Conservation (phyloP, 2,329 filamentous ascomycete species). For the Coniella vitis region DNA sequence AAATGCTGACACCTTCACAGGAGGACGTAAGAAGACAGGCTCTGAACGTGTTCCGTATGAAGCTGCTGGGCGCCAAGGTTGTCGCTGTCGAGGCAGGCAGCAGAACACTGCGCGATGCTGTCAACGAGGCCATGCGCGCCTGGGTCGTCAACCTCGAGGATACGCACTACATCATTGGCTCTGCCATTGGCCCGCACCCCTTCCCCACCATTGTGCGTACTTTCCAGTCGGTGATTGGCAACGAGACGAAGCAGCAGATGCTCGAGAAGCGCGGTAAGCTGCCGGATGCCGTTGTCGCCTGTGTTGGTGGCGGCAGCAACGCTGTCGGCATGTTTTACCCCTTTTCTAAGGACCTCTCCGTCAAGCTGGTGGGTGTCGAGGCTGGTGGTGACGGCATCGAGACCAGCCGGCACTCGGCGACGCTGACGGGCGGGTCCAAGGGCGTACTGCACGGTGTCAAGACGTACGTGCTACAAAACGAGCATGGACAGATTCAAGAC, state of each 20-base stretch:
- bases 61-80: slow-evolving; percentile 86
- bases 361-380: slow-evolving; percentile 89
- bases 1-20: slow-evolving; percentile 24
- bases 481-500: slow-evolving; percentile 86
- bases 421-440: slow-evolving; percentile 76
- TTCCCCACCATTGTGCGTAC: slow-evolving; percentile 97
- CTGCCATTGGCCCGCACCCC: slow-evolving; percentile 92
- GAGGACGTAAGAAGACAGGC: slow-evolving; percentile 96
- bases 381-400: slow-evolving; percentile 90
- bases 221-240: slow-evolving; percentile 94
- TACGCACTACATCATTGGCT: slow-evolving; percentile 97
- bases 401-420: slow-evolving; percentile 79
- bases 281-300: slow-evolving; percentile 92
- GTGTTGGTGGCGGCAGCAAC: slow-evolving; percentile 92
- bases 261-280: slow-evolving; percentile 75
- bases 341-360: slow-evolving; percentile 75
- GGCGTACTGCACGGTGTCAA: slow-evolving; percentile 93
- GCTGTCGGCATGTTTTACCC: slow-evolving; percentile 98
- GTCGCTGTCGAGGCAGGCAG: slow-evolving; percentile 89
- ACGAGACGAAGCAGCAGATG: slow-evolving; percentile 93
- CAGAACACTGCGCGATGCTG: slow-evolving; percentile 74
- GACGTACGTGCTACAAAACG: slow-evolving; percentile 90
- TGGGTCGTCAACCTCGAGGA: slow-evolving; percentile 92
- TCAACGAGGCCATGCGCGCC: slow-evolving; percentile 89
- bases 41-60: slow-evolving; percentile 97